These are phyloP conservation scores for Staphylotrichum tortipilum DNA, from an alignment of 495 filamentous ascomycete species.

Conservation along the genomic window DNA sequence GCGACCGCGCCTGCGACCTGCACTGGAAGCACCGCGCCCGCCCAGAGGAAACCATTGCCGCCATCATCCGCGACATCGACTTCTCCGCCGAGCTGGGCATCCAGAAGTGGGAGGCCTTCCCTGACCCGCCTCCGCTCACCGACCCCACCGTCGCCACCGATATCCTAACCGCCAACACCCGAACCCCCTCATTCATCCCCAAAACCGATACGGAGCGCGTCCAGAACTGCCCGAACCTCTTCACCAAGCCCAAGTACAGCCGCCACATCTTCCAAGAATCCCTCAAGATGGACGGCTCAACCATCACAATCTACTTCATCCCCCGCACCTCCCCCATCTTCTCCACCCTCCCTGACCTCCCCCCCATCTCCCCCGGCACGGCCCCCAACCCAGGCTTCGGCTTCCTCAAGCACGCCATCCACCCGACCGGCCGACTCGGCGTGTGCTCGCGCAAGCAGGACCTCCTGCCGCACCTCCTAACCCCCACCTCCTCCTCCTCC, in stretches of 20 bases:
- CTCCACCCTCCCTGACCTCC: background rate
- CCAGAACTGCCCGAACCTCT: slow-evolving; percentile 24
- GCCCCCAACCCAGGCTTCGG: background rate
- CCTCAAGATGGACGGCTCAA: slow-evolving; percentile 20
- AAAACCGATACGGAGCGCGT: slow-evolving; percentile 19
- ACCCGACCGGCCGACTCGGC: slow-evolving; percentile 18
- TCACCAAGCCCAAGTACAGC: slow-evolving; percentile 19
- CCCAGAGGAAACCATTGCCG: background rate
- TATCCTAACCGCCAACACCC: background rate
- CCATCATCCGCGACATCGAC: slow-evolving; percentile 1
- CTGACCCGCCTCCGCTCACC: background rate
- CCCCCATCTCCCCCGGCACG: slow-evolving; percentile 2
- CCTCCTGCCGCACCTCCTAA: slow-evolving; percentile 3
- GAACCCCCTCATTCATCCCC: slow-evolving; percentile 12
- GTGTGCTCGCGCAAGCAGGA: slow-evolving; percentile 19
- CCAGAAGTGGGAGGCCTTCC: slow-evolving; percentile 9
- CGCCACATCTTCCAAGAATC: slow-evolving; percentile 15
- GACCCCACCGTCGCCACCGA: background rate
- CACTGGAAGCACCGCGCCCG: background rate
- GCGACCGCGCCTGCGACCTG: background rate
- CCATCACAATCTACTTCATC: slow-evolving; percentile 22
- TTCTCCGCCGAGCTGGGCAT: slow-evolving; percentile 8
- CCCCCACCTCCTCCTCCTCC: too few species aligned
- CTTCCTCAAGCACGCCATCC: background rate
- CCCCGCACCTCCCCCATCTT: background rate